A percentile compares a stretch with the other conserved stretches of the same genome.
Evolutionary conservation across 768 basidiomycete genomes (phyloP).

Genomic region (Agrocybe praecox): DNA sequence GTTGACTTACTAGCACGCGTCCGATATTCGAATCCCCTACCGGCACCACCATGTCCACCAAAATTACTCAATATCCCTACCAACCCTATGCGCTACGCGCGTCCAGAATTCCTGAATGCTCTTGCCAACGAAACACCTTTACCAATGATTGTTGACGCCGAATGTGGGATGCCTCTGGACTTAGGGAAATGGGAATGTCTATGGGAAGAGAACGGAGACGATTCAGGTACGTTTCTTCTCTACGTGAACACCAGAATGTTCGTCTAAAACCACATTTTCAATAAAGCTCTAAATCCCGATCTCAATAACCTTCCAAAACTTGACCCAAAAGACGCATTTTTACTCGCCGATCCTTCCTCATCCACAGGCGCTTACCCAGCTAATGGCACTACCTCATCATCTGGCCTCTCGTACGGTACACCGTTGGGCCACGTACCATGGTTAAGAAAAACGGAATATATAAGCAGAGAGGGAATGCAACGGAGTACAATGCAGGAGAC

Average conservation of each 20-base stretch:
- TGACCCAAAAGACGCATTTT: conserved; percentile 75
- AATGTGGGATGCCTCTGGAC: conserved; percentile 96
- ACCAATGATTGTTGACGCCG: conserved; percentile 97
- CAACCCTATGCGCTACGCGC: conserved; percentile 83
- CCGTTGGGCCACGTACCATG: conserved; percentile 77
- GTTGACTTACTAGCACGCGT: conserved; percentile 92
- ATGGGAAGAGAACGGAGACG: conserved; percentile 80
- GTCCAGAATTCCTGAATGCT: conserved; percentile 81
- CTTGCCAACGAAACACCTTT: conserved; percentile 80
- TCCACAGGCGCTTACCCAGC: conserved; percentile 45
- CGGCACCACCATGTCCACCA: conserved; percentile 95
- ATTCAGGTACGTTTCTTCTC: conserved; percentile 50
- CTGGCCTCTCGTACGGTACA: conserved; percentile 38
- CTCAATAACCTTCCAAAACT: conserved; percentile 56
- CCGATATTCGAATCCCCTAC: conserved; percentile 92
- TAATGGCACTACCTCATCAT: conserved; percentile 34
- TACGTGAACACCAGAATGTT: background rate
- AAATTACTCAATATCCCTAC: conserved; percentile 94
- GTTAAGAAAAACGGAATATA: conserved; percentile 92
- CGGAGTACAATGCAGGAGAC: conserved; percentile 48
- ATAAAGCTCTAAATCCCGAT: conserved; percentile 64
- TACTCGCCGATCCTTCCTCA: conserved; percentile 68
- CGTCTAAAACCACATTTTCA: background rate
- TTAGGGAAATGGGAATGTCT: conserved; percentile 80
- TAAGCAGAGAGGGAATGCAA: conserved; percentile 61